Evolutionary conservation across 1,284 basidiomycete species (phyloP), one percentile per base, ranked within the genome.

Genomic region (Polyporus tsugae): DNA sequence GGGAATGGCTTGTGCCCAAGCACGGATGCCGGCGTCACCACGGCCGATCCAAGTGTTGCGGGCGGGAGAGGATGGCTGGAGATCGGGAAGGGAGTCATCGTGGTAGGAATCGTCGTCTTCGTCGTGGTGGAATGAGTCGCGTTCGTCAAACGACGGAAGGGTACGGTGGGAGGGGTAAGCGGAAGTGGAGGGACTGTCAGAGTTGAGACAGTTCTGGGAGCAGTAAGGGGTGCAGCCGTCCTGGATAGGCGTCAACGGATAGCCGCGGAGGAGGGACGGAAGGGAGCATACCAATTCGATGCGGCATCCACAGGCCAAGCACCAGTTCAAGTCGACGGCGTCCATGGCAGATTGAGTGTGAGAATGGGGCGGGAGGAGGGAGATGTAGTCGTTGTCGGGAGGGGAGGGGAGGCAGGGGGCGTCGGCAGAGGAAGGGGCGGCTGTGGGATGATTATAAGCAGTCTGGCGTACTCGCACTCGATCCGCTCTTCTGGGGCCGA

Each of bases 301-400:
- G 72, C 82, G 84, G 72, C 83, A 82, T 72, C 84, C 82, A 81
- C 89, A 91, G 68, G 82, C 82, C 73, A 91, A 82, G 77, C 90
- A 91, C 89, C 89, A 91, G 81, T 90, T 85, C 69, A 84, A 83
- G 78, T 90, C 89, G 84, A 90, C 87, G 67, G 84, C 85, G 78
- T 90, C 89, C 85, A 90, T 88, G 69, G 74, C 72, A 29, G 64
- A n/a, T 19, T 36, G 49, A 29, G 42, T n/a, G 44, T 25, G 41
- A 52, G 42, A 65, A 11, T 52, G 64, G 42, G 53, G 63, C 63
- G 70, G 62, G 59, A 68, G 60, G 52, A 53, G 41, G 33, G 58
- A 61, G 42, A 55, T 9, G 29, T 22, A 35, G 55, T 36, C 57
- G 46, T 25, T 44, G 53, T 69, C 52, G 33, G 67, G 42, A 55